Evolutionary conservation across 441 rosid species (phyloP).

Genomic region (Mallotus repandus): DNA sequence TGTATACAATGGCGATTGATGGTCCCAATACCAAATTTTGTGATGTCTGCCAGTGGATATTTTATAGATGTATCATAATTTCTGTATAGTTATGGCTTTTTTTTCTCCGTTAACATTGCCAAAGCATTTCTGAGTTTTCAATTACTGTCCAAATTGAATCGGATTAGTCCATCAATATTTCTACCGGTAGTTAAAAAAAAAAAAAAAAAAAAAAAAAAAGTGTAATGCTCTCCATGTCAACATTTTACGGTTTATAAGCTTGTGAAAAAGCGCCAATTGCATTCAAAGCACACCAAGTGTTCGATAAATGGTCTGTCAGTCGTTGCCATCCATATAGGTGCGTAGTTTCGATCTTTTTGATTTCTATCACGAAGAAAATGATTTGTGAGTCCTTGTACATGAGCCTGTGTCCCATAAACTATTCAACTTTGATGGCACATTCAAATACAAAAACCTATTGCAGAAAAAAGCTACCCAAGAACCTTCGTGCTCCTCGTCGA

Average conservation of each 20-base stretch:
- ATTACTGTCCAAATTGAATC: too few species aligned
- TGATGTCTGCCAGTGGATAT: not conserved
- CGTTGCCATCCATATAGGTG: not conserved
- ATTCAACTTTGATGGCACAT: not conserved
- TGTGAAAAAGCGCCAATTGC: not conserved
- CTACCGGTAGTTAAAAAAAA: too few species aligned
- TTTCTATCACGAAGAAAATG: slow-evolving; percentile 6
- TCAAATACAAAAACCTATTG: slow-evolving; percentile 28
- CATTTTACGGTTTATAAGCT: too few species aligned
- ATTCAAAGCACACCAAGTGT: not conserved
- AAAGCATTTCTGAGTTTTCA: not conserved
- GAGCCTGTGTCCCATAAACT: not conserved
- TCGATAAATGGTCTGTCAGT: slow-evolving; percentile 15
- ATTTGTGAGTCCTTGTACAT: slow-evolving; percentile 14
- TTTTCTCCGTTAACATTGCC: not conserved
- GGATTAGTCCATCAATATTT: too few species aligned
- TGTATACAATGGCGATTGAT: slow-evolving; percentile 9
- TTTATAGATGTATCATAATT: not conserved
- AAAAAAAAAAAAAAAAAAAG: too few species aligned
- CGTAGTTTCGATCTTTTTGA: not conserved
- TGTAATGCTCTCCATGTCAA: too few species aligned
- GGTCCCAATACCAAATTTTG: not conserved
- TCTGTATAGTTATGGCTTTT: not conserved
- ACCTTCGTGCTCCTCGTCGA: slow-evolving; percentile 62
- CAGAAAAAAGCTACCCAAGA: slow-evolving; percentile 49